Evolutionary conservation across 805 yeast species (phyloP), one percentile per base, ranked within the genome.

Genomic region (Yamadazyma insecticola): DNA sequence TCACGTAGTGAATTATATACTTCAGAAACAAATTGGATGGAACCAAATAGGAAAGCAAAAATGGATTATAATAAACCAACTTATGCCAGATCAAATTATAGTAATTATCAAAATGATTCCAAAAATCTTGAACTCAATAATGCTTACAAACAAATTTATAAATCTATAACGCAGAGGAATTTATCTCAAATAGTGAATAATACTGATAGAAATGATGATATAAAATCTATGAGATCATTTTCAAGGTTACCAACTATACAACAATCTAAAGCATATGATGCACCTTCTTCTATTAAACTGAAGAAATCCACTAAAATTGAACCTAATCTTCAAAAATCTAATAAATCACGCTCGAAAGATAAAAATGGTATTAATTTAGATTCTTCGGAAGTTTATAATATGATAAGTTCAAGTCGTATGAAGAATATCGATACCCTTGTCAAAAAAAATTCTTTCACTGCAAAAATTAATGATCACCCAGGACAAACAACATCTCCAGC

Each of bases 11-110:
- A 65, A 19, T 44, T 67, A 24, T 64, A 70, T 42, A 49, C 57
- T 3, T 51, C 67, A 10, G 74, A 68, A 25, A 58, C 67, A 13
- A 67, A 63, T 33, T 73, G 78, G 78, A 71, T 72, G 76, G 77
- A 72, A 32, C 70, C 76, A 3, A 37, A 30, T 24, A 23, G 25
- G 22, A 28, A 17, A 10, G 9, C 27, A 11, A 10, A 19, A 17
- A 11, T 6, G 11, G 33, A 35, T 15, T 15, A 13, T 6, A 13
- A 16, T 10, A 50, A 48, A 27, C 10, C 30, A 10, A 37, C 36
- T 9, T 14, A 37, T 22, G 41, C 57, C 8, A 39, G 55, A 37
- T 53, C 60, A 11, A 43, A 37, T 16, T 47, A 51, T 30, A 44
- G 49, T 31, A 29, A 37, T 16, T 29, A 32, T 18, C n/a, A n/a